Conservation (phyloP, 495 filamentous ascomycete genomes). For the Penicillium pancosmium region DNA sequence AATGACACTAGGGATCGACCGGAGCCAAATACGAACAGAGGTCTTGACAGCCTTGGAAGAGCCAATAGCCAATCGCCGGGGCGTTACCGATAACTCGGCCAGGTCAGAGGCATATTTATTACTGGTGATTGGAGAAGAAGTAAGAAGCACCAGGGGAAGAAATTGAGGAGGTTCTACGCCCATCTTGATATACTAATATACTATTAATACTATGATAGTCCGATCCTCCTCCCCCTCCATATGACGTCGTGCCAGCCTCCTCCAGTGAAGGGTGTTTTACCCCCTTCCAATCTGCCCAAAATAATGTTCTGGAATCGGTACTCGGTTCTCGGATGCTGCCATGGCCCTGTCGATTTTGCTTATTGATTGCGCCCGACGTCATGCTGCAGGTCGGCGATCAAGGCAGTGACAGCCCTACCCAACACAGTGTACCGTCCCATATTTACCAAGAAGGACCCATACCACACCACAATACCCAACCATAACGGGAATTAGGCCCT, state of each 20-base stretch:
- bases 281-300: not conserved
- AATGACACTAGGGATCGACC: too few relatives aligned
- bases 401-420: slow-evolving; percentile 19
- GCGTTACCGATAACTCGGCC: too few relatives aligned
- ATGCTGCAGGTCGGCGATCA: slow-evolving; percentile 22
- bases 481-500: too few relatives aligned
- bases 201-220: not conserved
- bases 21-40: too few relatives aligned
- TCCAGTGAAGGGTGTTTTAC: not conserved
- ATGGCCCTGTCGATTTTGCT: slow-evolving; percentile 2
- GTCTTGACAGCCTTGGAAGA: too few relatives aligned
- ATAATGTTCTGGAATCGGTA: not conserved
- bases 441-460: too few relatives aligned
- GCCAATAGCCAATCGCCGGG: too few relatives aligned
- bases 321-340: not conserved
- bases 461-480: too few relatives aligned
- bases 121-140: not conserved
- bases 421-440: too few relatives aligned
- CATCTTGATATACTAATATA: not conserved
- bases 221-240: not conserved
- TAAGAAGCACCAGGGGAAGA: not conserved
- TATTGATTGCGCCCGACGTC: slow-evolving; percentile 17
- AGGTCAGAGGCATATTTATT: too few relatives aligned
- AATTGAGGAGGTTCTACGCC: not conserved
- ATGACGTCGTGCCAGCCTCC: not conserved